Percentiles rank a stretch among this genome's conserved stretches.
Conservation (phyloP, 345 rosid species). For the Gossypium sturtianum region DNA sequence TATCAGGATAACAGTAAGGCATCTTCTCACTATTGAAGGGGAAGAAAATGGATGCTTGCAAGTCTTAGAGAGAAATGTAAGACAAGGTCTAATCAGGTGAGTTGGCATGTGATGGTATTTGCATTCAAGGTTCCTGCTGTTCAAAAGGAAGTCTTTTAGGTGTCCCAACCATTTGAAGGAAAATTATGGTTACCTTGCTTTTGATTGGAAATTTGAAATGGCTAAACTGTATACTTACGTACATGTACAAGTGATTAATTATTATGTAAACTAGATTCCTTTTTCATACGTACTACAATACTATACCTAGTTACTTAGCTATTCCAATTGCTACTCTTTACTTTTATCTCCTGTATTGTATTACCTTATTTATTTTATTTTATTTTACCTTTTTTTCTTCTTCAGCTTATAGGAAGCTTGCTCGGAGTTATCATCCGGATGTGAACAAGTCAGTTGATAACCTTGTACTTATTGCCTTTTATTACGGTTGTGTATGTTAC, state of each 20-base stretch:
- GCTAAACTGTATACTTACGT: neutral
- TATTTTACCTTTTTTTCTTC: neutral
- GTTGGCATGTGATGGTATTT: neutral
- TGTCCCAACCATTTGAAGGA: neutral
- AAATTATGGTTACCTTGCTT: neutral
- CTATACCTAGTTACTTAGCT: neutral
- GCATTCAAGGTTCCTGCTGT: neutral
- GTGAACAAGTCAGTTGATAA: constrained; percentile 77
- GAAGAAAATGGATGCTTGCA: neutral
- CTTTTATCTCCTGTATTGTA: neutral
- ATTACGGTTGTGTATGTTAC: neutral
- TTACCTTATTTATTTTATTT: neutral
- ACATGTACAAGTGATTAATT: neutral
- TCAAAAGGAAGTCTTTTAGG: neutral
- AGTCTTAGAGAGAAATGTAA: constrained; percentile 1
- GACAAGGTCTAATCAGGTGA: neutral
- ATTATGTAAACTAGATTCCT: constrained; percentile 1
- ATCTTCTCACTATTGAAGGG: neutral
- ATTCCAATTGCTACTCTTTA: constrained; percentile 1
- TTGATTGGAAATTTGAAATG: neutral
- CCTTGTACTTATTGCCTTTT: neutral
- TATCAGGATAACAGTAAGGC: neutral
- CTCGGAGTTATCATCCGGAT: constrained; percentile 93
- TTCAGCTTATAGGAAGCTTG: constrained; percentile 96
- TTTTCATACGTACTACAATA: neutral